Evolutionary conservation across 1,284 basidiomycete genomes (phyloP).

Genomic region (Xerocomus cyaneibrunnescens): DNA sequence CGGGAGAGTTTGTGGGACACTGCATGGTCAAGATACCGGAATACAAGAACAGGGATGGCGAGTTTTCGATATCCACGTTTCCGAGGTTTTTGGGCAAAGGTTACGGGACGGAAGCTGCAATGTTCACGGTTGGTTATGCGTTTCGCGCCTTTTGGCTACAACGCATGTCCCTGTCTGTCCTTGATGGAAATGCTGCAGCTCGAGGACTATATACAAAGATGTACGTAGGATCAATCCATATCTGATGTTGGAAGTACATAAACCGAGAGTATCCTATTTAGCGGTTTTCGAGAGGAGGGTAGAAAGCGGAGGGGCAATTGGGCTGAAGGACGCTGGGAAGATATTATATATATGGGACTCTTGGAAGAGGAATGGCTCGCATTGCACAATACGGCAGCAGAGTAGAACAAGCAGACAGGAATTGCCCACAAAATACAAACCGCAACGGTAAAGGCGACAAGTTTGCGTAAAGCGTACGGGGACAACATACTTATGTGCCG

Average conservation of each 20-base stretch:
- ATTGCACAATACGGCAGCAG: neutral
- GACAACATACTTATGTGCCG: too few species aligned
- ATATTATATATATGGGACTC: constrained; percentile 21
- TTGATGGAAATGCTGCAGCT: constrained; percentile 16
- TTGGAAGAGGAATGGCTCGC: constrained; percentile 16
- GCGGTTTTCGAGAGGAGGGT: constrained; percentile 16
- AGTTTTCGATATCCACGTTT: constrained; percentile 11
- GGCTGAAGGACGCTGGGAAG: constrained; percentile 17
- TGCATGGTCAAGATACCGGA: constrained; percentile 9
- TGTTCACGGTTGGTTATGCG: constrained; percentile 16
- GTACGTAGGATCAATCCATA: constrained; percentile 8
- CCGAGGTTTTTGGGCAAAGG: constrained; percentile 9
- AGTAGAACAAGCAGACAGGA: neutral
- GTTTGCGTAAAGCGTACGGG: too few species aligned
- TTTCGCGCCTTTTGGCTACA: constrained; percentile 17
- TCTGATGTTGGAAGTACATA: neutral
- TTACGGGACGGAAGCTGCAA: constrained; percentile 11
- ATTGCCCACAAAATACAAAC: too few species aligned
- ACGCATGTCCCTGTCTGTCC: constrained; percentile 16
- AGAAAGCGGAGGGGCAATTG: constrained; percentile 19
- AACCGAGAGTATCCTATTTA: neutral
- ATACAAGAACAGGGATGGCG: constrained; percentile 18
- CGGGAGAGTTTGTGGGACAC: constrained; percentile 6
- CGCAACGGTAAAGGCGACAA: too few species aligned
- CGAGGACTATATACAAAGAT: constrained; percentile 13